Conservation (phyloP, 495 filamentous ascomycete species). For the Chaetomium tenue region DNA sequence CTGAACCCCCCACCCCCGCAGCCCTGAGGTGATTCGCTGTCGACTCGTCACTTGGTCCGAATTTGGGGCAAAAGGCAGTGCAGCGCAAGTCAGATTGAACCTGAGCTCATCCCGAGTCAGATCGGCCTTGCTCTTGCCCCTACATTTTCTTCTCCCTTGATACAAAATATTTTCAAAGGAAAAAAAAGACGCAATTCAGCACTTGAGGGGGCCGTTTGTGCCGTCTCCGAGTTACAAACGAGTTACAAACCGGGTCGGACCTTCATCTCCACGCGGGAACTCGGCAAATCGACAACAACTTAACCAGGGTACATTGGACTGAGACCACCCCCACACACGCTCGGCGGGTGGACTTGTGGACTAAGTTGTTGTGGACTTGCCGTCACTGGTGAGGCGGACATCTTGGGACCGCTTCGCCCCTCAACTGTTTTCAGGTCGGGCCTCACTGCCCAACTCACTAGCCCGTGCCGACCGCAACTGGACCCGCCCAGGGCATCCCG, state of each 20-base stretch:
- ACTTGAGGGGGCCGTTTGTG: too few species aligned
- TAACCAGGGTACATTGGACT: not conserved
- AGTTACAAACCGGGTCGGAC: not conserved
- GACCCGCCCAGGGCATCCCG: conserved; percentile 19
- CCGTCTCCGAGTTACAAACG: not conserved
- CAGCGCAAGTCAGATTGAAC: not conserved
- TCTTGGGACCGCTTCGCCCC: not conserved
- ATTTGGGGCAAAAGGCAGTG: conserved; percentile 1
- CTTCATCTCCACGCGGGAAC: not conserved
- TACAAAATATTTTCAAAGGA: not conserved
- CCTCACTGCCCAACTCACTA: conserved; percentile 15
- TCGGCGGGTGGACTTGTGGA: not conserved
- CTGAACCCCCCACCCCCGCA: conserved; percentile 1
- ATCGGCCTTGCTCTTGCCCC: not conserved
- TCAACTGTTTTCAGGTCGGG: conserved; percentile 4
- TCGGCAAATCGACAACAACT: not conserved
- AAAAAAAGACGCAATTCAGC: too few species aligned
- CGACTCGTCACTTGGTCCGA: not conserved
- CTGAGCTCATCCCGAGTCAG: not conserved
- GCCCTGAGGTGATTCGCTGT: conserved; percentile 3
- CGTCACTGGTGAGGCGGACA: conserved; percentile 6
- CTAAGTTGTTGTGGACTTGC: not conserved
- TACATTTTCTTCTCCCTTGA: not conserved
- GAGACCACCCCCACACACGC: not conserved
- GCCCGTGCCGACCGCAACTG: not conserved